Evolutionary conservation across 805 yeast species (phyloP), one percentile per base, ranked within the genome.

Genomic region (Hanseniaspora clermontiae): DNA sequence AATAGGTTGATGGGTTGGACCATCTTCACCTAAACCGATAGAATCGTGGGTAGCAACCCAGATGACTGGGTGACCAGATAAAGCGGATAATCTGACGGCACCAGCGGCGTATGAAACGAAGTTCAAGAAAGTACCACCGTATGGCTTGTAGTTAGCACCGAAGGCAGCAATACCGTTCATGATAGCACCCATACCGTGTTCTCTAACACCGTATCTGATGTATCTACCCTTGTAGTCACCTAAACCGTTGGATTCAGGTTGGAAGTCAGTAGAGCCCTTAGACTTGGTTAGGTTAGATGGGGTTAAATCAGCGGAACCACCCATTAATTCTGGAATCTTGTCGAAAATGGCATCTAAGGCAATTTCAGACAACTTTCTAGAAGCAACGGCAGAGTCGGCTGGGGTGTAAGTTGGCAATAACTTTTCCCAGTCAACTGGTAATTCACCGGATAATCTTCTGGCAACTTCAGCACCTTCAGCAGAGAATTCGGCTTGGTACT

Each of bases 171-270:
- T 85, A 84, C 98, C 98, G 75, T 93, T 91, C 82, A 90, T 79
- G 72, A 90, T 85, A 62, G 97, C 96, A 76, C 96, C 96, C 97
- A 91, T 89, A 72, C 87, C 97, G 75, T 93, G 97, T 79, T 91
- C 98, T 76, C 98, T 85, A 62, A 91, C 96, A 83, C 98, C 98
- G 72, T 84, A 91, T 77, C 97, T 84, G 73, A 91, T 78, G 77
- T 91, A 91, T 71, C 96, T 84, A 70, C 98, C 98, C 58, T 81
- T 61, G 78, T 84, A 90, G 68, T 81, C 81, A 73, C 97, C 97
- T 63, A 87, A 75, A 49, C 82, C 82, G 59, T 88, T 74, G 57
- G 80, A 67, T 57, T 88, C 87, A 57, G 93, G 87, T 80, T 93
- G 96, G 90, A 90, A 91, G 73, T 90, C 96, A 62, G 79, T 80